A percentile compares a stretch with the other conserved stretches of the same genome.
These are phyloP conservation scores for Fragilaria radians DNA, from an alignment of 108 stramenopile genomes.

Conservation along the genomic window DNA sequence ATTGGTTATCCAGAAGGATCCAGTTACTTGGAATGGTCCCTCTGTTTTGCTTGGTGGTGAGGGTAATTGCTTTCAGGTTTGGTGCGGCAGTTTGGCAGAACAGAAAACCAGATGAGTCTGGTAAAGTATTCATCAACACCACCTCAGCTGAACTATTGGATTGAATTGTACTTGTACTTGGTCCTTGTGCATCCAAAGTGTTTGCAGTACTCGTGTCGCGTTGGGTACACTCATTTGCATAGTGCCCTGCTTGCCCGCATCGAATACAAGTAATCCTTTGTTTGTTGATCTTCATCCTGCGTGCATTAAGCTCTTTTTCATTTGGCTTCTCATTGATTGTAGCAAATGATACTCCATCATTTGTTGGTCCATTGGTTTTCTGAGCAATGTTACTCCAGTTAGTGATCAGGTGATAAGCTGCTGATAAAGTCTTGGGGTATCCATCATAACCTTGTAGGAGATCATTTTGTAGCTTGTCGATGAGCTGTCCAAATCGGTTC, in stretches of 20 bases:
- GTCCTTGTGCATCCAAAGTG: too few species aligned
- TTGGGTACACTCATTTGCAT: constrained; percentile 12
- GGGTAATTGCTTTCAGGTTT: too few species aligned
- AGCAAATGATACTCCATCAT: neutral
- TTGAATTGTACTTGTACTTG: too few species aligned
- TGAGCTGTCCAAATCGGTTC: neutral
- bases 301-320: neutral
- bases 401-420: constrained; percentile 10
- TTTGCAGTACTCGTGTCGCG: too few species aligned
- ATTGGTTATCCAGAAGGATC: too few species aligned
- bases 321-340: neutral
- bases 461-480: neutral
- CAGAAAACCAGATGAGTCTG: too few species aligned
- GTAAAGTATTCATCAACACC: too few species aligned
- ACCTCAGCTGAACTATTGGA: too few species aligned
- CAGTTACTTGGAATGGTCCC: too few species aligned
- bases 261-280: constrained; percentile 4
- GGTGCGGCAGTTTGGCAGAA: too few species aligned
- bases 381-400: neutral
- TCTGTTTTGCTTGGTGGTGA: too few species aligned
- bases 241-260: constrained; percentile 10
- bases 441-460: constrained; percentile 11
- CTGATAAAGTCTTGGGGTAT: constrained; percentile 18
- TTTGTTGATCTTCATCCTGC: neutral
- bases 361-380: neutral